phyloP scores from a whole-genome alignment of 2,329 filamentous ascomycete species.

The Dothistroma pini region DNA sequence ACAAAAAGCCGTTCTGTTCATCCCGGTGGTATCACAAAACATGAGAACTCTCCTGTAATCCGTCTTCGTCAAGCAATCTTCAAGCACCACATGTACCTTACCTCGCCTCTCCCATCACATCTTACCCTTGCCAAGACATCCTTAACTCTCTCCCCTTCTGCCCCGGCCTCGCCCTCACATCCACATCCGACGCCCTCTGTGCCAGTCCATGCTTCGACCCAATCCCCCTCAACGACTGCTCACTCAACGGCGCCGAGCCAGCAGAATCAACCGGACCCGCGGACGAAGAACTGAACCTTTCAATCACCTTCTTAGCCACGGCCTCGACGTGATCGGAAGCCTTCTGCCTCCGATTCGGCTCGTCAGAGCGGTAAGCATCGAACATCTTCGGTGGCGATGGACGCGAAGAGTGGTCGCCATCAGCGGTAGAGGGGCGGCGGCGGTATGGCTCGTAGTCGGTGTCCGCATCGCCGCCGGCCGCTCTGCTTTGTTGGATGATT shows the following conservation, averaged over 20 bases:
- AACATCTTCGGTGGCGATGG: not conserved
- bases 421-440: conserved; percentile 1
- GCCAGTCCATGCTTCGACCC: not conserved
- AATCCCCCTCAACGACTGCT: not conserved
- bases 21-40: not conserved
- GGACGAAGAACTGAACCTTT: not conserved
- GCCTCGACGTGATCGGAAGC: not conserved
- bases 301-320: not conserved
- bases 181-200: not conserved
- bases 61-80: not conserved
- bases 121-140: conserved; percentile 3
- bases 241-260: conserved; percentile 1
- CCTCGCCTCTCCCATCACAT: not conserved
- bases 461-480: too few relatives aligned
- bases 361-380: not conserved
- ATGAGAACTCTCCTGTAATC: not conserved
- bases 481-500: not conserved
- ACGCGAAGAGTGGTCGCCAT: not conserved
- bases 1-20: not conserved
- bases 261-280: not conserved
- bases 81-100: too few relatives aligned
- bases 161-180: conserved; percentile 1
- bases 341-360: not conserved
- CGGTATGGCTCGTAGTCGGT: not conserved
- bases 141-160: conserved; percentile 3